These are phyloP conservation scores for Metschnikowia dekortorum DNA, from an alignment of 805 yeast species.

Conservation along the genomic window DNA sequence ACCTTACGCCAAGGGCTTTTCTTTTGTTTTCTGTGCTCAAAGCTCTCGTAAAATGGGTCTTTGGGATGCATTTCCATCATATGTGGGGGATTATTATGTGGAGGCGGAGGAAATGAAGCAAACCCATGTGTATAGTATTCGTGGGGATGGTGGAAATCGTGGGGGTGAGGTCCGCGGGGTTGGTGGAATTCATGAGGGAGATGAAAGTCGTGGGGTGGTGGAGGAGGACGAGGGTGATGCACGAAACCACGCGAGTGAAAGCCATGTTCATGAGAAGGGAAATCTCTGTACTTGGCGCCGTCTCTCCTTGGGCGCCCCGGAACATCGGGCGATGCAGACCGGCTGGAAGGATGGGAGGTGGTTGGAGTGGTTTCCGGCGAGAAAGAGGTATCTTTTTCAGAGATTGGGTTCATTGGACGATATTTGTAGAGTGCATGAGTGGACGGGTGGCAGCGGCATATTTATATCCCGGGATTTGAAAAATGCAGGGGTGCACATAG, in stretches of 20 bases:
- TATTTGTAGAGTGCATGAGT: neutral
- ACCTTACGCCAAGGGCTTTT: slow-evolving; percentile 2
- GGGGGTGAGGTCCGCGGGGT: slow-evolving; percentile 2
- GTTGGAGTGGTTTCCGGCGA: neutral
- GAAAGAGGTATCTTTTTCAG: neutral
- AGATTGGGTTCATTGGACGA: neutral
- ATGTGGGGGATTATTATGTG: neutral
- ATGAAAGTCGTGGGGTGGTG: neutral
- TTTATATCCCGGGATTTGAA: slow-evolving; percentile 4
- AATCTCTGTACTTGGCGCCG: neutral
- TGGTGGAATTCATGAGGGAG: neutral
- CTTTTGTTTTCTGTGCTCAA: neutral
- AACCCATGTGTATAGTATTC: neutral
- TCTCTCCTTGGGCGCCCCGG: neutral
- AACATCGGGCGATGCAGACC: neutral
- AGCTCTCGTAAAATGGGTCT: slow-evolving; percentile 11
- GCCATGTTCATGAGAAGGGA: neutral
- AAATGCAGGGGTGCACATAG: neutral
- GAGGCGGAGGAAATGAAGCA: slow-evolving; percentile 2
- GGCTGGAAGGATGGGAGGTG: neutral
- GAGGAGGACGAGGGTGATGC: slow-evolving; percentile 10
- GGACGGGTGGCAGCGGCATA: neutral
- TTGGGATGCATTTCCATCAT: neutral
- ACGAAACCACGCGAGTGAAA: neutral
- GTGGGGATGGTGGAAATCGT: neutral